phyloP scores from a whole-genome alignment of 805 yeast genomes.

The Starmerella vaccinii region DNA sequence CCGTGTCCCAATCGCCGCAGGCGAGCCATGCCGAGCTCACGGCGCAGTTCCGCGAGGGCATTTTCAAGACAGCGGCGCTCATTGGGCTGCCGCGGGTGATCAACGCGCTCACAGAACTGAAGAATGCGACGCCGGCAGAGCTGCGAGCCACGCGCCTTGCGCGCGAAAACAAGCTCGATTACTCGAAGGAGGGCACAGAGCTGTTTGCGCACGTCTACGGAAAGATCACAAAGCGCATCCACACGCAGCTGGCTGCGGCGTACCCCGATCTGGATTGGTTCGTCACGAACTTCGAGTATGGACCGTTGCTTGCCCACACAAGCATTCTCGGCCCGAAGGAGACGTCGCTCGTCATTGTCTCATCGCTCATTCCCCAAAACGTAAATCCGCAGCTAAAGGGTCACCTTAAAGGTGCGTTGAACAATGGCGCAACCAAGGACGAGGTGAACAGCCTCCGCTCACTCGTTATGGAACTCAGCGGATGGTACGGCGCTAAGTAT shows the following conservation, averaged over 20 bases:
- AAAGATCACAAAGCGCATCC: slow-evolving; percentile 60
- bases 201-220: slow-evolving; percentile 71
- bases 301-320: slow-evolving; percentile 62
- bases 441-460: slow-evolving; percentile 51
- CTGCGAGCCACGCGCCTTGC: slow-evolving; percentile 32
- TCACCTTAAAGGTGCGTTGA: slow-evolving; percentile 75
- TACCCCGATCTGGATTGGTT: slow-evolving; percentile 80
- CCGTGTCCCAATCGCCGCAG: slow-evolving; percentile 32
- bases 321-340: slow-evolving; percentile 55
- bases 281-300: slow-evolving; percentile 62
- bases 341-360: slow-evolving; percentile 65
- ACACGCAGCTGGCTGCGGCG: slow-evolving; percentile 55
- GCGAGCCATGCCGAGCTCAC: slow-evolving; percentile 33
- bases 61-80: slow-evolving; percentile 67
- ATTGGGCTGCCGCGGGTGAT: slow-evolving; percentile 79
- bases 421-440: slow-evolving; percentile 59
- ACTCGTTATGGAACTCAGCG: slow-evolving; percentile 53
- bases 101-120: slow-evolving; percentile 59
- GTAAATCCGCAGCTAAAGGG: slow-evolving; percentile 90
- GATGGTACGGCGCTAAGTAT: slow-evolving; percentile 67
- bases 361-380: slow-evolving; percentile 81
- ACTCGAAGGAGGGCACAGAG: slow-evolving; percentile 41
- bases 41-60: slow-evolving; percentile 58
- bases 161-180: slow-evolving; percentile 25
- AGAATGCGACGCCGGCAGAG: slow-evolving; percentile 51